Evolutionary conservation across 768 basidiomycete species (phyloP).

Genomic region (Phlegmacium glaucopus): DNA sequence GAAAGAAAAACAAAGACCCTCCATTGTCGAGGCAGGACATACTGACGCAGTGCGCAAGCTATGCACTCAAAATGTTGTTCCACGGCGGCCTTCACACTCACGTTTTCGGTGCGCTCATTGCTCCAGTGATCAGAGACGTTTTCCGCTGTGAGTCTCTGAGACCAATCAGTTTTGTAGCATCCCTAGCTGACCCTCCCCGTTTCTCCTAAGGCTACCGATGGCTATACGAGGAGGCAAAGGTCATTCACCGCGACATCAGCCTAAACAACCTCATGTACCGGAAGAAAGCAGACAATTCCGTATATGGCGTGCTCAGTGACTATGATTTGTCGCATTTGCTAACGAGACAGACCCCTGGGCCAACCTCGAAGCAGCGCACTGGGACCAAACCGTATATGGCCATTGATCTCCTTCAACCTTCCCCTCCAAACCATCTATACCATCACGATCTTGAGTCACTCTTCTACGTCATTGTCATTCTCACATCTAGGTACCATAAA

Average conservation of each 20-base stretch:
- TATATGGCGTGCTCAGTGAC: constrained; percentile 17
- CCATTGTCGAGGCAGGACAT: too few relatives aligned
- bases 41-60: too few relatives aligned
- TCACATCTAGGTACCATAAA: constrained; percentile 35
- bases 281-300: neutral
- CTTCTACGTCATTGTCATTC: constrained; percentile 7
- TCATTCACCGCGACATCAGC: constrained; percentile 23
- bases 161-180: neutral
- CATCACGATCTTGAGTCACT: constrained; percentile 12
- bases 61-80: too few relatives aligned
- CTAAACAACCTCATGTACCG: constrained; percentile 19
- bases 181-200: neutral
- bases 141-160: neutral
- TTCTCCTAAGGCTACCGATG: constrained; percentile 5
- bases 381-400: constrained; percentile 12
- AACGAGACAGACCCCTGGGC: neutral
- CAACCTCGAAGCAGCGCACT: constrained; percentile 13
- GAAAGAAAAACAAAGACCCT: too few relatives aligned
- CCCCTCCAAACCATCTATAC: constrained; percentile 3
- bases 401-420: constrained; percentile 17
- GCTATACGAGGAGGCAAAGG: constrained; percentile 2
- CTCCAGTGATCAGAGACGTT: neutral
- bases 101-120: too few relatives aligned
- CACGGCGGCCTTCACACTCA: too few relatives aligned
- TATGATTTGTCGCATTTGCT: constrained; percentile 8